Conservation (phyloP, 2,329 filamentous ascomycete genomes). For the Penicillium sp. region DNA sequence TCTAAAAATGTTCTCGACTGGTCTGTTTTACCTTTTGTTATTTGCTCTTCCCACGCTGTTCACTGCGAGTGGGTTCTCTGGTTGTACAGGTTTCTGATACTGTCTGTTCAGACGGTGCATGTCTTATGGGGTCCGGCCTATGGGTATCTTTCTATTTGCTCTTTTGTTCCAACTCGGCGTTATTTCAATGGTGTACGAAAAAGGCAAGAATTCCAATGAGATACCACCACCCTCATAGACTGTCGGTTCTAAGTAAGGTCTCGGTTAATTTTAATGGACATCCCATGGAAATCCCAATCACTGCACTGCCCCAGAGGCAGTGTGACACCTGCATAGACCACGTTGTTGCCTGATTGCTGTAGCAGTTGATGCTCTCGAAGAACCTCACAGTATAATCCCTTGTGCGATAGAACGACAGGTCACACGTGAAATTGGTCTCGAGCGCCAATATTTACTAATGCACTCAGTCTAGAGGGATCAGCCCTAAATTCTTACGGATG, state of each 20-base stretch:
- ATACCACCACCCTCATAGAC: constrained; percentile 22
- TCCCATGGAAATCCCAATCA: not conserved
- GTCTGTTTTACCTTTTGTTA: constrained; percentile 20
- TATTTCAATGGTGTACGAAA: constrained; percentile 41
- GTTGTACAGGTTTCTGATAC: constrained; percentile 40
- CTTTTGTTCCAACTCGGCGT: constrained; percentile 38
- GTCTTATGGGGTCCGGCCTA: constrained; percentile 40
- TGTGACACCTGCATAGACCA: not conserved
- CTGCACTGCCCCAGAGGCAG: not conserved
- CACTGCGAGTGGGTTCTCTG: constrained; percentile 31
- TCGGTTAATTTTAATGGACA: not conserved
- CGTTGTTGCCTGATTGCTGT: not conserved
- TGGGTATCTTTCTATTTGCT: constrained; percentile 37
- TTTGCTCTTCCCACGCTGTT: constrained; percentile 22
- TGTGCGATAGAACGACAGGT: not conserved
- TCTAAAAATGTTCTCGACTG: constrained; percentile 36
- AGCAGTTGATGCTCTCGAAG: not conserved
- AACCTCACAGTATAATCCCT: not conserved
- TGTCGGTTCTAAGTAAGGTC: not conserved
- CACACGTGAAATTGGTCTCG: not conserved
- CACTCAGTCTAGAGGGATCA: not conserved
- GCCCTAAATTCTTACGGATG: not conserved
- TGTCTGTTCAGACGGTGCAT: constrained; percentile 37
- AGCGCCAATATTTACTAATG: not conserved
- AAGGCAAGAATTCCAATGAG: constrained; percentile 34